Evolutionary conservation across 202 grass and related monocot genomes (phyloP), one percentile per base, ranked within the genome.

Genomic region (Carex sylvatica): DNA sequence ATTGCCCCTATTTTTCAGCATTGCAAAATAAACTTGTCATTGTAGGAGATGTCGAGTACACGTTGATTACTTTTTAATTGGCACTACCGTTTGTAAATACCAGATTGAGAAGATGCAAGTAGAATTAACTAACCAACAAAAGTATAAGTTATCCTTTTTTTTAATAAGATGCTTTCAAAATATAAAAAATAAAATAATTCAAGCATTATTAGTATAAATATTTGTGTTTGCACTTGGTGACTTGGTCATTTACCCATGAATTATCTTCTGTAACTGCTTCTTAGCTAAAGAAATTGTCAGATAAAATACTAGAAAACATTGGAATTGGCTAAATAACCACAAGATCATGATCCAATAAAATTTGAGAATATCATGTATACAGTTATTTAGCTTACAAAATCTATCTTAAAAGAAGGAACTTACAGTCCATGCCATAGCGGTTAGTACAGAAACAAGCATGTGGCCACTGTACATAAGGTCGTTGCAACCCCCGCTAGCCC

Each of bases 401-500:
- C 9, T 65, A 7, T 22, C 46, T 19, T 6, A 54, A 54, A 53
- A 20, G 40, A 53, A 82, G 23, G 14, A 82, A 4, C 71, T 75
- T 91, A 98, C 95, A 84, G 91, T 95, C 95, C 95, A 98, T 65
- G 95, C 92, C 95, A 95, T 98, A 87, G 91, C 95, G 74, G 95
- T 98, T 63, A 98, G 83, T 44, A 98, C 95, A 83, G 92, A 84
- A 84, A 98, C 95, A 89, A 95, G 83, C 90, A 98, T 95, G 78
- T 98, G 95, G 2, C 95, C 95, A 75, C 95, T 98, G 47, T 95
- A 98, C 62, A 98, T 87, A 81, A 98, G 89, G 61, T 98, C 95
- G 84, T 90, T 98, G 80, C 95, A 98, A 80, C 92, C 95, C n/a
- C 95, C 95, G 54, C 89, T 88, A 76, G 92, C 91, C 88, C 85